phyloP scores from a whole-genome alignment of 1,284 basidiomycete genomes.

The Flammula alnicola region DNA sequence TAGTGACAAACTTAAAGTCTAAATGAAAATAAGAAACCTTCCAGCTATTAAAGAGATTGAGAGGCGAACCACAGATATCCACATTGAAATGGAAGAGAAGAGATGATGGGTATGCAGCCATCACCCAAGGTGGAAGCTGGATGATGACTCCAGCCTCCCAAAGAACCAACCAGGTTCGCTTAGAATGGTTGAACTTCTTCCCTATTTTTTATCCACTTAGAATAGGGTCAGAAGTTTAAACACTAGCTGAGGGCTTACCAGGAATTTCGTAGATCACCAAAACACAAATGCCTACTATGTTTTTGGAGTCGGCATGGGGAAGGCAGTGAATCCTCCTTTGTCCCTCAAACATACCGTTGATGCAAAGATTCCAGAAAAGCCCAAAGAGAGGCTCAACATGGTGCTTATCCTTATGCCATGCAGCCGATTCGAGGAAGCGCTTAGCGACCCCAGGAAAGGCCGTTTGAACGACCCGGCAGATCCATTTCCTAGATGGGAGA shows the following conservation, averaged over 20 bases:
- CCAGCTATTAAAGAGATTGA: background rate
- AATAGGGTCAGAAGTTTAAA: background rate
- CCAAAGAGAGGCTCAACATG: slow-evolving; percentile 31
- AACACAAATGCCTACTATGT: slow-evolving; percentile 32
- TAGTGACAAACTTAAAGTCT: slow-evolving; percentile 14
- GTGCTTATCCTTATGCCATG: slow-evolving; percentile 18
- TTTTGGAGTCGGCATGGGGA: slow-evolving; percentile 32
- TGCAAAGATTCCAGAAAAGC: slow-evolving; percentile 32
- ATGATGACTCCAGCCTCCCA: slow-evolving; percentile 36
- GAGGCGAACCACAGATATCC: slow-evolving; percentile 28
- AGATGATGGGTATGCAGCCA: slow-evolving; percentile 32
- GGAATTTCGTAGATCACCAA: slow-evolving; percentile 23
- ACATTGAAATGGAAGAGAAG: slow-evolving; percentile 37
- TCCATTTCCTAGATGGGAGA: slow-evolving; percentile 4
- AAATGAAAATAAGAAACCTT: background rate
- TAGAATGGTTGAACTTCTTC: slow-evolving; percentile 26
- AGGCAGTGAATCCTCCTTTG: slow-evolving; percentile 23
- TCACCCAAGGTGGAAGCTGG: slow-evolving; percentile 33
- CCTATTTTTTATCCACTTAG: too few relatives aligned
- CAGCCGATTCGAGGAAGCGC: slow-evolving; percentile 16
- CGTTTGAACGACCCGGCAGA: background rate
- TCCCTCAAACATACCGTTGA: slow-evolving; percentile 25
- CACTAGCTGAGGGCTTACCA: slow-evolving; percentile 2
- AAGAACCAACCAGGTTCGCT: slow-evolving; percentile 32
- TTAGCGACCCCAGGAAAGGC: slow-evolving; percentile 18